phyloP scores from a whole-genome alignment of 2,329 filamentous ascomycete genomes.

The Cladosporium halotolerans region DNA sequence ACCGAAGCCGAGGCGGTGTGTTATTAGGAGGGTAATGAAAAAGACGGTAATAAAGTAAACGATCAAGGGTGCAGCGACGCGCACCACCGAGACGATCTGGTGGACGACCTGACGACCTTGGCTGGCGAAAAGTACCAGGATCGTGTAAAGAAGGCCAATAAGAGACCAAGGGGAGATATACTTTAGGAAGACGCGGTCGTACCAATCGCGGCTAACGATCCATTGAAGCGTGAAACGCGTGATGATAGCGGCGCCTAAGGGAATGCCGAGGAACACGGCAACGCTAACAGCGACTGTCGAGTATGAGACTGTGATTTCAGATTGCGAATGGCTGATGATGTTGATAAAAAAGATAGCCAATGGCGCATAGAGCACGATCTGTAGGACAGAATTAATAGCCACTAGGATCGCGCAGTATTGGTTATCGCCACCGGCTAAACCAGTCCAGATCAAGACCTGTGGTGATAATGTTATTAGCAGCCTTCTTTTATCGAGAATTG shows the following conservation, averaged over 20 bases:
- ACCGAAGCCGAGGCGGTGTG: constrained; percentile 60
- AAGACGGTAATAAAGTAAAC: constrained; percentile 75
- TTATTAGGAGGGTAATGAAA: constrained; percentile 56
- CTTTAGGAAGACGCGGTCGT: constrained; percentile 60
- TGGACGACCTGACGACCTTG: constrained; percentile 72
- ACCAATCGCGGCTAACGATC: constrained; percentile 52
- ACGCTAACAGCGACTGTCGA: constrained; percentile 65
- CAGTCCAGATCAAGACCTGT: constrained; percentile 61
- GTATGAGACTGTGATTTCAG: constrained; percentile 13
- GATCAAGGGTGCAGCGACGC: constrained; percentile 71
- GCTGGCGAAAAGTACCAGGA: constrained; percentile 74
- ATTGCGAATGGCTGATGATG: constrained; percentile 50
- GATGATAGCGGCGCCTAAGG: constrained; percentile 67
- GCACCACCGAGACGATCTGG: constrained; percentile 73
- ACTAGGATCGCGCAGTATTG: constrained; percentile 67
- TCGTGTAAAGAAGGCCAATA: constrained; percentile 77
- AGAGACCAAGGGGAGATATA: constrained; percentile 66
- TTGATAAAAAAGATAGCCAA: constrained; percentile 50
- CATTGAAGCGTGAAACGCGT: constrained; percentile 59
- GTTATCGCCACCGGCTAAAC: constrained; percentile 63
- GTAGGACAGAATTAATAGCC: constrained; percentile 41
- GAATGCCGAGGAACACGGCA: constrained; percentile 73
- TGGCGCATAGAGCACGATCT: constrained; percentile 43
- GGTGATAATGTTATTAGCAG: no score
- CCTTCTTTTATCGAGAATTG: no score